Percentiles rank a stretch among this genome's conserved stretches.
Evolutionary conservation across 2,329 filamentous ascomycete genomes (phyloP).

Genomic region (Xenoacremonium recifei): DNA sequence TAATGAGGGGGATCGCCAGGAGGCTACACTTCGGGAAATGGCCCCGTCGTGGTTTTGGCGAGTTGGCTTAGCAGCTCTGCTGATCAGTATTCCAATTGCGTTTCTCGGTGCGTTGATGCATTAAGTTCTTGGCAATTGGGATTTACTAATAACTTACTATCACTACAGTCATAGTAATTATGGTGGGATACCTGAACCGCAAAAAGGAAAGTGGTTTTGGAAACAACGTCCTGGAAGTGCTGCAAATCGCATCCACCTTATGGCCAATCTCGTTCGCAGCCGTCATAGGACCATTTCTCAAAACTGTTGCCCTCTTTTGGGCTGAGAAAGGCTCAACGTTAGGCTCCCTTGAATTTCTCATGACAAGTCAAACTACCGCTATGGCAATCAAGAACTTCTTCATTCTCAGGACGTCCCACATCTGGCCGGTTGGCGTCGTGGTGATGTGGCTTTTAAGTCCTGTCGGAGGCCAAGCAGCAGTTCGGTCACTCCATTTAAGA

Average conservation of each 20-base stretch:
- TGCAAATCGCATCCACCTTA: conserved; percentile 2
- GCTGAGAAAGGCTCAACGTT: conserved; percentile 3
- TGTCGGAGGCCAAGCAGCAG: not conserved
- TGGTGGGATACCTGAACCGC: not conserved
- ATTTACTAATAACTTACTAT: not conserved
- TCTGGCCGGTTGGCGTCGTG: not conserved
- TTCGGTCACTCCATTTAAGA: not conserved
- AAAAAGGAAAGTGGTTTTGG: not conserved
- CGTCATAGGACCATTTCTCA: conserved; percentile 3
- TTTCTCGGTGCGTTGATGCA: not conserved
- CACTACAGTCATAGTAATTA: too few species aligned
- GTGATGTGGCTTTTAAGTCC: not conserved
- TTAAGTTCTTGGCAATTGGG: not conserved
- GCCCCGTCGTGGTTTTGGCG: not conserved
- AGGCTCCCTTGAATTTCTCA: conserved; percentile 2
- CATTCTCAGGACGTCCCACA: not conserved
- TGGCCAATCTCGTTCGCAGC: conserved; percentile 12
- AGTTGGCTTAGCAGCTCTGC: not conserved
- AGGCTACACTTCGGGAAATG: too few species aligned
- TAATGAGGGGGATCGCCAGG: too few species aligned
- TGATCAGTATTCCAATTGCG: not conserved
- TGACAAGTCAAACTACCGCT: not conserved
- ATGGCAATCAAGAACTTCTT: not conserved
- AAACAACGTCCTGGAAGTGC: not conserved
- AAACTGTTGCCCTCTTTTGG: not conserved